Evolutionary conservation across 768 basidiomycete species (phyloP).

Genomic region (Phanerochaete sordida): DNA sequence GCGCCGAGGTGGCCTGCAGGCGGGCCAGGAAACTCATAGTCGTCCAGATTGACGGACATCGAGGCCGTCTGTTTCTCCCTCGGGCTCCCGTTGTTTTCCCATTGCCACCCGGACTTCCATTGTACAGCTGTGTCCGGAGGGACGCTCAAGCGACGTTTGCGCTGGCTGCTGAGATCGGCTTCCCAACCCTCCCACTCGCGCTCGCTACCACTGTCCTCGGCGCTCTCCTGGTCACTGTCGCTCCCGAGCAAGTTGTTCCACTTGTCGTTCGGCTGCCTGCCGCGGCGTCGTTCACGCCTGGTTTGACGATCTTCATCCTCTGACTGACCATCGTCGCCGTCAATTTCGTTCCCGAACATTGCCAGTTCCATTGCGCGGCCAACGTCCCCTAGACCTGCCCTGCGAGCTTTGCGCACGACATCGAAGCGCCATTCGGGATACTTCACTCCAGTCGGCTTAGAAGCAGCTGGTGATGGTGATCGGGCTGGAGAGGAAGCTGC

Average conservation of each 20-base stretch:
- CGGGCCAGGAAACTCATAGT: background rate
- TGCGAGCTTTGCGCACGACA: constrained; percentile 46
- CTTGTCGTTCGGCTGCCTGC: background rate
- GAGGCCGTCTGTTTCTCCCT: background rate
- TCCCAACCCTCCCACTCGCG: constrained; percentile 68
- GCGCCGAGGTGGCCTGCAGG: background rate
- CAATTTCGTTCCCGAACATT: constrained; percentile 18
- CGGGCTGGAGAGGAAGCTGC: background rate
- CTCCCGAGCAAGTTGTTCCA: background rate
- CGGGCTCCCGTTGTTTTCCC: background rate
- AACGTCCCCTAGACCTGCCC: constrained; percentile 56
- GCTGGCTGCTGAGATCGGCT: constrained; percentile 48
- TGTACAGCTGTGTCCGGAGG: background rate
- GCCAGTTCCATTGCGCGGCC: constrained; percentile 47
- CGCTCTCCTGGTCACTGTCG: constrained; percentile 5
- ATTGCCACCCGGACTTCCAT: constrained; percentile 8
- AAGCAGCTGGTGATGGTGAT: background rate
- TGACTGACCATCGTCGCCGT: constrained; percentile 15
- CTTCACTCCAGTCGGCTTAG: constrained; percentile 27
- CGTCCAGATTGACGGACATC: too few species aligned
- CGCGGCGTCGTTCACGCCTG: background rate
- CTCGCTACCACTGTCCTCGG: constrained; percentile 41
- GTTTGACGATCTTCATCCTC: constrained; percentile 19
- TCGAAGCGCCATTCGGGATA: constrained; percentile 68
- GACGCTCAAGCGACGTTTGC: constrained; percentile 6